Conservation (phyloP, 176 grass and related monocot species). For the Neostapfia colusana region DNA sequence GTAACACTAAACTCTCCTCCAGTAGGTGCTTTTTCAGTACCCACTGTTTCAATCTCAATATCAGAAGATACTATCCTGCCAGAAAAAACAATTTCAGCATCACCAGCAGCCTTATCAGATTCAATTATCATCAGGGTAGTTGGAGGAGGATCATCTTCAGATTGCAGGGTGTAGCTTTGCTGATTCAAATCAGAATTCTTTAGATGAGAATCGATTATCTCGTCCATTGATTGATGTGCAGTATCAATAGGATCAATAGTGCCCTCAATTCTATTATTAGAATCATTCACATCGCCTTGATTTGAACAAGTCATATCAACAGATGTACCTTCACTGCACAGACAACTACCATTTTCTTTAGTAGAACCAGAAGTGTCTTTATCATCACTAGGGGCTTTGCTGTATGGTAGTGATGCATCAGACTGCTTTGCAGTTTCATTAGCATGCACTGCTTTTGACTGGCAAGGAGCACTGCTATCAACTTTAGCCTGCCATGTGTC, state of each 20-base stretch:
- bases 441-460: not conserved
- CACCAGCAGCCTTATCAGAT: conserved; percentile 1
- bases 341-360: conserved; percentile 23
- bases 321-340: conserved; percentile 21
- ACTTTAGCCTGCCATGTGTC: conserved; percentile 11
- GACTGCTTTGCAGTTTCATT: not conserved
- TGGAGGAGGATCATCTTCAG: conserved; percentile 18
- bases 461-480: conserved; percentile 26
- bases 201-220: conserved; percentile 19
- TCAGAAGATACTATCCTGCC: conserved; percentile 10
- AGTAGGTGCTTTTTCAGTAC: conserved; percentile 5
- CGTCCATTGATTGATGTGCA: not conserved
- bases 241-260: not conserved
- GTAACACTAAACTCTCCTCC: not conserved
- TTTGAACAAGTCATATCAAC: conserved; percentile 21
- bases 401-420: conserved; percentile 2
- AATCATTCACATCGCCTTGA: conserved; percentile 1
- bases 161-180: conserved; percentile 11
- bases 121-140: not conserved
- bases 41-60: conserved; percentile 9
- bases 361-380: not conserved
- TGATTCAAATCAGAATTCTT: conserved; percentile 25
- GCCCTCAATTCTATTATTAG: not conserved
- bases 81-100: conserved; percentile 9
- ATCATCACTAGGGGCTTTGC: not conserved